Evolutionary conservation across 805 yeast species (phyloP), one percentile per base, ranked within the genome.

Genomic region (Hanseniaspora taiwanica): DNA sequence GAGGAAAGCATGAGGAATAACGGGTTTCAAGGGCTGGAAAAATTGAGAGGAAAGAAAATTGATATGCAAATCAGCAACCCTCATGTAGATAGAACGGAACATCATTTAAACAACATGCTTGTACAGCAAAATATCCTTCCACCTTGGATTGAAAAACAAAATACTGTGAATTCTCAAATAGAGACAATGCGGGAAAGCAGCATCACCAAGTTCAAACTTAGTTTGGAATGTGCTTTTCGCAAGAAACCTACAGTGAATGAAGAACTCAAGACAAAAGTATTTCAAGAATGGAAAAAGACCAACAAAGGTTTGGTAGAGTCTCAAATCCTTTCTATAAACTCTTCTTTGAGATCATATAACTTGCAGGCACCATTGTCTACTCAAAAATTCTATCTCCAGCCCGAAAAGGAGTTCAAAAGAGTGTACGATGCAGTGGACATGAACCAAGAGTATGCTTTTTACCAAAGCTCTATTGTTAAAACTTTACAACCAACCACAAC

Each of bases 141-240:
- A 0, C 94, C 94, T 0, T 86, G 96, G 96, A 78, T 86, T 27
- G 94, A 84, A 49, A 77, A 73, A 41, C 91, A 82, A 55, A 65
- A 72, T 16, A 66, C 72, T 2, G 72, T 79, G 3, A 68, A 70
- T 34, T 44, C 50, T 2, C 72, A 71, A 27, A 65, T 81, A 7
- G 53, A 49, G 2, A 51, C 51, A 0, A 74, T 82, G 40, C 58
- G 86, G 39, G 45, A 48, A 0, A 64, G 64, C 27, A 40, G 78
- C 23, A 68, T 63, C 32, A 40, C 50, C 2, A 59, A 59, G 21
- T 73, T 46, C 35, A 46, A 43, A 14, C 73, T 74, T 40, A 55
- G 37, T 42, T 42, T 27, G 46, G 47, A 44, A 21, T 48, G 13
- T 23, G 17, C 4, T 24, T 40, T 38, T 43, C 38, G 40, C 13